Evolutionary conservation across 257 asterid genomes (phyloP).

Genomic region (Forsythia suspensa): DNA sequence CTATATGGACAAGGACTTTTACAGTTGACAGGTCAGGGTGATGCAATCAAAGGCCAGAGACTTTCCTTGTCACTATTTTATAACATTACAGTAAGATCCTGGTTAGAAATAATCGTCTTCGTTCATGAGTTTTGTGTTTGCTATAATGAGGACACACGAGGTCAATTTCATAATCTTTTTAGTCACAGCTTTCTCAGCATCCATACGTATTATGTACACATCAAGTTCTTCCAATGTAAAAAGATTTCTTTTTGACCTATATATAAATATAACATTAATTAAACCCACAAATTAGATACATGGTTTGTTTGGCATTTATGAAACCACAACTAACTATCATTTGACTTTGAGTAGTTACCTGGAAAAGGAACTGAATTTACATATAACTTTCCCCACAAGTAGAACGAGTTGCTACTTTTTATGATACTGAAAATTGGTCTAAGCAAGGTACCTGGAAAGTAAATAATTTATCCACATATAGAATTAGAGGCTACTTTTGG

Average conservation of each 20-base stretch:
- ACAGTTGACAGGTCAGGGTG: constrained; percentile 79
- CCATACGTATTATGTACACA: neutral
- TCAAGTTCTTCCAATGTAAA: neutral
- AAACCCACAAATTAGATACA: neutral
- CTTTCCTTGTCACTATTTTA: constrained; percentile 86
- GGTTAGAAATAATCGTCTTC: constrained; percentile 13
- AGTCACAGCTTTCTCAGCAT: neutral
- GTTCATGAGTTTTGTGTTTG: constrained; percentile 6
- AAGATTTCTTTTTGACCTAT: neutral
- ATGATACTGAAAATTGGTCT: constrained; percentile 12
- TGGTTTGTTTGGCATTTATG: constrained; percentile 12
- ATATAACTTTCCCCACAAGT: neutral
- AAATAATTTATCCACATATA: neutral
- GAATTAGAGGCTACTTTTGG: neutral
- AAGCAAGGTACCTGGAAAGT: neutral
- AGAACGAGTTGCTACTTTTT: neutral
- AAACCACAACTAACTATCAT: neutral
- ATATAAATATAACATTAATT: neutral
- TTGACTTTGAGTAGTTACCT: constrained; percentile 8
- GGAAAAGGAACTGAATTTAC: neutral
- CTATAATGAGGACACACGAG: constrained; percentile 11
- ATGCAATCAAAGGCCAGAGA: constrained; percentile 90
- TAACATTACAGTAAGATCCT: constrained; percentile 78
- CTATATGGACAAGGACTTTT: constrained; percentile 89
- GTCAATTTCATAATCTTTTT: neutral